These are phyloP conservation scores for Globisporangium emineosum DNA, from an alignment of 352 stramenopile genomes.

Conservation along the genomic window DNA sequence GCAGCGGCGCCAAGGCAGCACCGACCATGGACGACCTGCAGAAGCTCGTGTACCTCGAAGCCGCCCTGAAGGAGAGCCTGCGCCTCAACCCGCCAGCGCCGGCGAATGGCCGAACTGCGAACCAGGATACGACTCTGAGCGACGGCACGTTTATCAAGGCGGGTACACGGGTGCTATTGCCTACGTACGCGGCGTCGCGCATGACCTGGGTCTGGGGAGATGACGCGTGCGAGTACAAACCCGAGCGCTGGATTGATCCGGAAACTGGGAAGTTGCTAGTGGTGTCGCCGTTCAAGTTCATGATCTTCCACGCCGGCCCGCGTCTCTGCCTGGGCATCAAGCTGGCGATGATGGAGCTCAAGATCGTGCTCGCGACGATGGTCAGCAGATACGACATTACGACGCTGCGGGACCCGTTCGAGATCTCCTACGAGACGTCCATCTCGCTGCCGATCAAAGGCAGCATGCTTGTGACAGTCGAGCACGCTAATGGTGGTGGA, in stretches of 20 bases:
- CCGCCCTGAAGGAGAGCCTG: slow-evolving; percentile 59
- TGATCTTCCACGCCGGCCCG: slow-evolving; percentile 62
- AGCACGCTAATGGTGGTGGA: slow-evolving; percentile 11
- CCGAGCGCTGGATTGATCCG: slow-evolving; percentile 64
- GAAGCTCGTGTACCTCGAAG: slow-evolving; percentile 62
- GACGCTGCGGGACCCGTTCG: slow-evolving; percentile 24
- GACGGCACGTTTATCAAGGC: slow-evolving; percentile 60
- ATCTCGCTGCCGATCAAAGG: slow-evolving; percentile 43
- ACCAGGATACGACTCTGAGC: slow-evolving; percentile 45
- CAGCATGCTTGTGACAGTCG: slow-evolving; percentile 24
- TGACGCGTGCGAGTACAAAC: slow-evolving; percentile 61
- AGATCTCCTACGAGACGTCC: slow-evolving; percentile 37
- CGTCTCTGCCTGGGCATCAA: slow-evolving; percentile 59
- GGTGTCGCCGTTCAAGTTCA: slow-evolving; percentile 65
- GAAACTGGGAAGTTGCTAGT: slow-evolving; percentile 26
- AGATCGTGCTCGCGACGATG: slow-evolving; percentile 42
- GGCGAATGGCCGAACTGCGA: slow-evolving; percentile 42
- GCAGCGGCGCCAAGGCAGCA: slow-evolving; percentile 14
- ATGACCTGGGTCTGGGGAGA: slow-evolving; percentile 53
- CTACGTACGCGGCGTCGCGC: slow-evolving; percentile 55
- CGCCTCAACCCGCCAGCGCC: slow-evolving; percentile 61
- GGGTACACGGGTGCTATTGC: slow-evolving; percentile 49
- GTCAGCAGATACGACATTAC: slow-evolving; percentile 36
- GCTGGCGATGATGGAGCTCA: slow-evolving; percentile 60
- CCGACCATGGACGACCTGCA: slow-evolving; percentile 43